Conservation (phyloP, 139 green algal genomes). For the Tetraselmis striata region DNA sequence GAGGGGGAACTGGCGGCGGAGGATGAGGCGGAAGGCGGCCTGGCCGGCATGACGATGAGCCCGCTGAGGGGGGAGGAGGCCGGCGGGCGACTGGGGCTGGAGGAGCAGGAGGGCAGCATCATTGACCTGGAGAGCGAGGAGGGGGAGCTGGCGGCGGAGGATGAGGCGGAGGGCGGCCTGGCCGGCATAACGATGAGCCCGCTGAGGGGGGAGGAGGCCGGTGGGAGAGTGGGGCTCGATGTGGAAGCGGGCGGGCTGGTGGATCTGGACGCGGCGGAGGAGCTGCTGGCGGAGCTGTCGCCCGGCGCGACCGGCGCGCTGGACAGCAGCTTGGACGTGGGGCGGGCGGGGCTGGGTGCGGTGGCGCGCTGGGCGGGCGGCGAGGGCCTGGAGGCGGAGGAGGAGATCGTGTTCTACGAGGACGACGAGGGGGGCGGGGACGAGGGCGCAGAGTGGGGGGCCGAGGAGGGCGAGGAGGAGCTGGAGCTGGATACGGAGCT, state of each 20-base stretch:
- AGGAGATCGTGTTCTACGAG: not conserved
- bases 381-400: not conserved
- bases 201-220: not conserved
- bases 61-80: not conserved
- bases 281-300: not conserved
- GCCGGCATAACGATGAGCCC: not conserved
- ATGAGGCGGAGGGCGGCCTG: not conserved
- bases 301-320: not conserved
- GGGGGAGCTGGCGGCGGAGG: not conserved
- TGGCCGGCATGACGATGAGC: not conserved
- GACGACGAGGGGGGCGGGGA: not conserved
- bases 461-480: not conserved
- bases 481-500: not conserved
- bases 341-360: too few relatives aligned
- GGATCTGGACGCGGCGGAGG: not conserved
- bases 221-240: not conserved
- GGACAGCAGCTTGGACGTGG: not conserved
- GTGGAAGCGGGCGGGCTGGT: not conserved
- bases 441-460: not conserved
- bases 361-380: not conserved
- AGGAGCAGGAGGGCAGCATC: too few relatives aligned
- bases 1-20: too few relatives aligned
- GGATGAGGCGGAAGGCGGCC: too few relatives aligned
- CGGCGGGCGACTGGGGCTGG: not conserved
- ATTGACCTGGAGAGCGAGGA: too few relatives aligned